A percentile compares a stretch with the other conserved stretches of the same genome.
Evolutionary conservation across 2,329 filamentous ascomycete species (phyloP).

Genomic region (Epichloe glyceriae): DNA sequence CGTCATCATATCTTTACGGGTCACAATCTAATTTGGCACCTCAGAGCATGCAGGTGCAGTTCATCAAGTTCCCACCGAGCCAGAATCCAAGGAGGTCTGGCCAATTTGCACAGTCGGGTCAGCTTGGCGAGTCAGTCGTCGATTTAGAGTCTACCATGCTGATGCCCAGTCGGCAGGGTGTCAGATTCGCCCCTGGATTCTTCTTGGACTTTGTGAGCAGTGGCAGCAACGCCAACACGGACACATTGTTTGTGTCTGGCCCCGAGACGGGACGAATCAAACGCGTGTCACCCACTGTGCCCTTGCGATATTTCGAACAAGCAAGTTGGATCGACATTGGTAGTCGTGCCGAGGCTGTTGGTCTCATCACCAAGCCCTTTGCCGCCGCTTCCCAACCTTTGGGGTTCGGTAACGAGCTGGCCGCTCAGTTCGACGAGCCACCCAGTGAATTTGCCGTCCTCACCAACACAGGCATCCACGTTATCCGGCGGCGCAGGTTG

Average conservation of each 20-base stretch:
- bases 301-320: conserved; percentile 59
- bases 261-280: conserved; percentile 82
- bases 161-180: conserved; percentile 36
- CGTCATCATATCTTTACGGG: conserved; percentile 51
- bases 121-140: conserved; percentile 25
- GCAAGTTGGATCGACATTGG: conserved; percentile 68
- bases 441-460: conserved; percentile 79
- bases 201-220: conserved; percentile 74
- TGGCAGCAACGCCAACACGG: conserved; percentile 45
- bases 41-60: conserved; percentile 94
- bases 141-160: conserved; percentile 37
- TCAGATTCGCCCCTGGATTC: conserved; percentile 71
- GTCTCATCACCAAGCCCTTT: conserved; percentile 61
- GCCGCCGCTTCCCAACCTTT: conserved; percentile 52
- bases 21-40: conserved; percentile 53
- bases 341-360: conserved; percentile 63
- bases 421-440: conserved; percentile 83
- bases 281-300: conserved; percentile 36
- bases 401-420: conserved; percentile 89
- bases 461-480: conserved; percentile 80
- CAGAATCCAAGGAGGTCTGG: conserved; percentile 16
- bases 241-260: conserved; percentile 69
- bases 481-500: conserved; percentile 69
- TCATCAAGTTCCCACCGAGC: conserved; percentile 81
- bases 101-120: conserved; percentile 11